A percentile compares a stretch with the other conserved stretches of the same genome.
Conservation (phyloP, 495 filamentous ascomycete genomes). For the Sphaerosporella brunnea region DNA sequence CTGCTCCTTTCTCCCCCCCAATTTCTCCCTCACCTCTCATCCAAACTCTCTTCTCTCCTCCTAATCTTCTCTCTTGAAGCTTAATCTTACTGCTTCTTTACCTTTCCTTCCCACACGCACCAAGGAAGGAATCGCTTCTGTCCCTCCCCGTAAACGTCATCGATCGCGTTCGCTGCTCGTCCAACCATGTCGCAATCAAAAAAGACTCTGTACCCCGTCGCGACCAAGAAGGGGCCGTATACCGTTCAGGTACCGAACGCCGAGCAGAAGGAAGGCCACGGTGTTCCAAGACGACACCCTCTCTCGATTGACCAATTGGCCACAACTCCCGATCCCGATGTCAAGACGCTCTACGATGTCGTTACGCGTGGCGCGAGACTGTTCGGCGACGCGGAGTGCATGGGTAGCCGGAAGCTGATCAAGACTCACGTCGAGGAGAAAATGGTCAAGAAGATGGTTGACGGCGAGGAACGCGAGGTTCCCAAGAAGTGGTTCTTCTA, state of each 20-base stretch:
- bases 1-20: no score
- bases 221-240: slow-evolving; percentile 43
- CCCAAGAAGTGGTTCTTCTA: slow-evolving; percentile 96
- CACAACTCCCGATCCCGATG: slow-evolving; percentile 43
- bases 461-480: slow-evolving; percentile 73
- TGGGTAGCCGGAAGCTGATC: slow-evolving; percentile 62
- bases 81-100: no score
- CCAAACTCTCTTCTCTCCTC: no score
- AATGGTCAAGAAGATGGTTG: slow-evolving; percentile 92
- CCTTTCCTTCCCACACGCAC: no score
- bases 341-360: slow-evolving; percentile 75
- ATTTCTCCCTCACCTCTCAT: no score
- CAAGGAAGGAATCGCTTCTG: no score
- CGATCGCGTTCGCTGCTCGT: no score
- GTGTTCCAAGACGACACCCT: slow-evolving; percentile 69
- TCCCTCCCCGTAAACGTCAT: no score
- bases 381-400: slow-evolving; percentile 74
- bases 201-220: slow-evolving; percentile 4
- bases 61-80: no score
- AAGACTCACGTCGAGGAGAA: slow-evolving; percentile 84
- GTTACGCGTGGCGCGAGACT: slow-evolving; percentile 57
- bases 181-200: not conserved
- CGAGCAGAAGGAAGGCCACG: slow-evolving; percentile 65
- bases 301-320: slow-evolving; percentile 51
- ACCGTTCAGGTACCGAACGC: slow-evolving; percentile 60